Conservation (phyloP, 805 yeast species). For the Saccharomycodes ludwigii region DNA sequence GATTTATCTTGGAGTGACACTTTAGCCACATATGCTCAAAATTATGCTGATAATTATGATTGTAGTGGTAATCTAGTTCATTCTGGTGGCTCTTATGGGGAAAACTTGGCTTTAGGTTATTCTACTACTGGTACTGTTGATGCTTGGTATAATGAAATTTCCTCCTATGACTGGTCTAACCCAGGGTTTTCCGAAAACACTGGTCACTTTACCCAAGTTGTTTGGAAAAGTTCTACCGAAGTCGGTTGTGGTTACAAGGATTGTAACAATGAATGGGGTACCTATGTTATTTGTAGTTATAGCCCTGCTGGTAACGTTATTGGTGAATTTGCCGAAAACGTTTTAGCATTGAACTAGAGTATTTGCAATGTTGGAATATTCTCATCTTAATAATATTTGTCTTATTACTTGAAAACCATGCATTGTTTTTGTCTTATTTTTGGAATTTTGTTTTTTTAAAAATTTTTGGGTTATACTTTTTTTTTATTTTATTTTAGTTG, state of each 20-base stretch:
- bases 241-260: conserved; percentile 66
- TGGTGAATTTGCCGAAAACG: conserved; percentile 35
- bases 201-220: conserved; percentile 78
- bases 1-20: conserved; percentile 42
- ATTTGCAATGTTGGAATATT: too few species aligned
- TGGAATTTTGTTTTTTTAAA: too few species aligned
- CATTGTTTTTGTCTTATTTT: too few species aligned
- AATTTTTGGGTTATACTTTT: too few species aligned
- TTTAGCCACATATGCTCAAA: conserved; percentile 42
- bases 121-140: conserved; percentile 40
- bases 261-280: conserved; percentile 44
- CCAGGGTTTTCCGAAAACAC: conserved; percentile 37
- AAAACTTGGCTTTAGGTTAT: conserved; percentile 63
- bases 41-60: conserved; percentile 41
- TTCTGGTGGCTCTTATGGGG: conserved; percentile 67
- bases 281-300: conserved; percentile 66
- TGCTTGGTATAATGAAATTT: conserved; percentile 70
- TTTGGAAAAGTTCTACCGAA: conserved; percentile 58
- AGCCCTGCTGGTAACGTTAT: conserved; percentile 59
- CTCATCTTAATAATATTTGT: too few species aligned
- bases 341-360: conserved; percentile 8
- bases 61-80: conserved; percentile 49
- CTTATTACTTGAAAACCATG: too few species aligned
- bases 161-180: conserved; percentile 36
- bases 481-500: too few species aligned